Base-by-base conservation (phyloP, 768 basidiomycete genomes). In the Terana coerulea region DNA sequence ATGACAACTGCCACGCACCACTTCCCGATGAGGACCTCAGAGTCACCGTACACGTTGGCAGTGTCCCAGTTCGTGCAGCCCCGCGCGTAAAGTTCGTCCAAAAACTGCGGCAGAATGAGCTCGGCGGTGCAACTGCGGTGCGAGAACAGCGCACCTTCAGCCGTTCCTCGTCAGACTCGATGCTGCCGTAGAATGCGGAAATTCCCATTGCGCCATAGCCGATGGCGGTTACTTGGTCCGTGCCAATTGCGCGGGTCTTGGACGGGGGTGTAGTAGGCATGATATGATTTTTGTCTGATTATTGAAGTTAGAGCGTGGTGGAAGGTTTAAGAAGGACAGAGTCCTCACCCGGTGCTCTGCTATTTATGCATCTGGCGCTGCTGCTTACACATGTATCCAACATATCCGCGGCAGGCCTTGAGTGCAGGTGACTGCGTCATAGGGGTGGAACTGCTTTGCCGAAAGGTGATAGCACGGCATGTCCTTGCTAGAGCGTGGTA, bases 181-280 rank as follows among this genome's bases (percentile, higher is more conserved):
- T 59, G 3, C 57, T 51, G 17, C 81, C 81, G 51, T 81, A 81
- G 39, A 60, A 69, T 0, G 66, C 69, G 11, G 75, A 75, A 14
- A 84, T 59, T 9, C 79, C 80, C 83, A 84, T 84, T 3, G 75
- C 67, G 3, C 84, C 84, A 55, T 78, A 83, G 5, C 83, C 82
- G 11, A 86, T 73, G 14, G 76, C 75, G 8, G 75, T 69, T 3
- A 81, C 75, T 11, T 69, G 49, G 25, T 69, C 61, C 15, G 68
- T 61, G 24, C 78, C 78, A 30, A 85, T 75, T 52, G 65, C 74
- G 51, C 71, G 74, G 51, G 67, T 71, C 33, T 46, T 46, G 45
- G 43, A 40, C 19, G 19, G 21, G 67, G 70, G 47, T 5, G 25
- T 40, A 11, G 39, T 14, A 10, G 50, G 30, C 28, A 37, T 30